Conservation (phyloP, 2,329 filamentous ascomycete genomes). For the Aspergillus neotritici region DNA sequence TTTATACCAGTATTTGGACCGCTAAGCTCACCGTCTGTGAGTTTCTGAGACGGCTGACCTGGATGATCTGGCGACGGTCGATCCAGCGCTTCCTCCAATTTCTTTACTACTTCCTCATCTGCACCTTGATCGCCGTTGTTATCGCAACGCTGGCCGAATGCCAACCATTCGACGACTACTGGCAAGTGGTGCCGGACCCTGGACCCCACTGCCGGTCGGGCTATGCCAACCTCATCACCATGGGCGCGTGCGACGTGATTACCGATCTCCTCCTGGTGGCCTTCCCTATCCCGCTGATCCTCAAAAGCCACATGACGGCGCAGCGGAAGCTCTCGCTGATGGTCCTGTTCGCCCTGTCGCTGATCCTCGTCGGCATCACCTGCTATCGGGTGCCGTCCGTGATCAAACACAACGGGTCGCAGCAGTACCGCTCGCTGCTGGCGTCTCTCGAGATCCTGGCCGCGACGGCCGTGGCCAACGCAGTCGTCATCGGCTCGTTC, state of each 20-base stretch:
- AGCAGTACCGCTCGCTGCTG: slow-evolving; percentile 81
- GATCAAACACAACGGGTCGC: slow-evolving; percentile 62
- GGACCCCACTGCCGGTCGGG: slow-evolving; percentile 80
- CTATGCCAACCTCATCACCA: slow-evolving; percentile 79
- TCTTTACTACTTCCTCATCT: slow-evolving; percentile 67
- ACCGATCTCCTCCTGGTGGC: slow-evolving; percentile 83
- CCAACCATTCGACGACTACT: slow-evolving; percentile 66
- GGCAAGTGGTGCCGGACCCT: slow-evolving; percentile 80
- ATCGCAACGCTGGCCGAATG: slow-evolving; percentile 82
- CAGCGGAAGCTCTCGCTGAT: slow-evolving; percentile 76
- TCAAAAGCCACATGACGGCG: slow-evolving; percentile 67
- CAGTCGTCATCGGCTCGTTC: slow-evolving; percentile 85
- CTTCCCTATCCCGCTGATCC: slow-evolving; percentile 84
- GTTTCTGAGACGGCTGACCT: slow-evolving; percentile 81
- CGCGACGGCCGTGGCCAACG: slow-evolving; percentile 80
- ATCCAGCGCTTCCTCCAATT: slow-evolving; percentile 65
- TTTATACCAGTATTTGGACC: slow-evolving; percentile 68
- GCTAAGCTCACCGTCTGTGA: slow-evolving; percentile 86
- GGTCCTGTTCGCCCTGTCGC: slow-evolving; percentile 75
- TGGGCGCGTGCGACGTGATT: slow-evolving; percentile 81
- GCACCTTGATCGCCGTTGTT: slow-evolving; percentile 76
- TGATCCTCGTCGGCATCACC: slow-evolving; percentile 72
- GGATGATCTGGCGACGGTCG: slow-evolving; percentile 71
- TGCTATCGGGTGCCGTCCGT: slow-evolving; percentile 76
- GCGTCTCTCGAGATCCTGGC: slow-evolving; percentile 88